Evolutionary conservation across 371 early-diverging fungal genomes (phyloP).

Genomic region (Coemansia sp.): DNA sequence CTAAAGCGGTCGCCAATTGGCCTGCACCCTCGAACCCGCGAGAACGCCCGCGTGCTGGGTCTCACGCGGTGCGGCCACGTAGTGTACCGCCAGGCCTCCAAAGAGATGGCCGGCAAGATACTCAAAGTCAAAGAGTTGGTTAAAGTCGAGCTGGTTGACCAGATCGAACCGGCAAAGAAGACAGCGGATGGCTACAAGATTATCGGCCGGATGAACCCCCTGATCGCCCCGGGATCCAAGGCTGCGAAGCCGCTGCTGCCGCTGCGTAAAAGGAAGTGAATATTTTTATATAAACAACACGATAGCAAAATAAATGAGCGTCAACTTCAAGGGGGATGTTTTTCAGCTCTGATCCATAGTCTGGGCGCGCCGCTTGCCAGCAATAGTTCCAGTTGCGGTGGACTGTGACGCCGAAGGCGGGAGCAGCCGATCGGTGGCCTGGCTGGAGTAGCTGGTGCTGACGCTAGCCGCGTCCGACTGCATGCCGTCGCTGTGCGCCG

Average conservation of each 20-base stretch:
- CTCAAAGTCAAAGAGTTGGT: slow-evolving; percentile 81
- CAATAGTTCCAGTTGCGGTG: background rate
- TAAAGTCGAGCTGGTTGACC: slow-evolving; percentile 66
- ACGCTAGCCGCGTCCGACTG: slow-evolving; percentile 26
- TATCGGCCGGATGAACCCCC: slow-evolving; percentile 45
- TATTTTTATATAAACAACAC: slow-evolving; percentile 3
- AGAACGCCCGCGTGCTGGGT: slow-evolving; percentile 50
- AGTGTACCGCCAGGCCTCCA: slow-evolving; percentile 40
- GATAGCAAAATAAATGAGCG: background rate
- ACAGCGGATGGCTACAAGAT: slow-evolving; percentile 45
- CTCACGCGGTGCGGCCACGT: slow-evolving; percentile 46
- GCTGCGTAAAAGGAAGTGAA: slow-evolving; percentile 16
- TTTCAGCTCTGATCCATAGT: slow-evolving; percentile 26
- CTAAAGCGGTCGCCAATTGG: slow-evolving; percentile 52
- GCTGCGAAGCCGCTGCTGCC: slow-evolving; percentile 45
- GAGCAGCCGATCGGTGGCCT: slow-evolving; percentile 25
- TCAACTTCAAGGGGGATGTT: background rate
- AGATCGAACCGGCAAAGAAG: slow-evolving; percentile 22
- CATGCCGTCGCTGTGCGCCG: slow-evolving; percentile 1
- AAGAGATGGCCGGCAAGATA: slow-evolving; percentile 69
- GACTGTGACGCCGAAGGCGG: slow-evolving; percentile 5
- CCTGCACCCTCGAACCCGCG: slow-evolving; percentile 49
- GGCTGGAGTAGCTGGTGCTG: slow-evolving; percentile 35
- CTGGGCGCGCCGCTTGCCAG: slow-evolving; percentile 37
- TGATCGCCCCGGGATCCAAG: slow-evolving; percentile 43